Evolutionary conservation across 2,329 filamentous ascomycete genomes (phyloP), one percentile per base, ranked within the genome.

Genomic region (Chrysoporthe puriensis): DNA sequence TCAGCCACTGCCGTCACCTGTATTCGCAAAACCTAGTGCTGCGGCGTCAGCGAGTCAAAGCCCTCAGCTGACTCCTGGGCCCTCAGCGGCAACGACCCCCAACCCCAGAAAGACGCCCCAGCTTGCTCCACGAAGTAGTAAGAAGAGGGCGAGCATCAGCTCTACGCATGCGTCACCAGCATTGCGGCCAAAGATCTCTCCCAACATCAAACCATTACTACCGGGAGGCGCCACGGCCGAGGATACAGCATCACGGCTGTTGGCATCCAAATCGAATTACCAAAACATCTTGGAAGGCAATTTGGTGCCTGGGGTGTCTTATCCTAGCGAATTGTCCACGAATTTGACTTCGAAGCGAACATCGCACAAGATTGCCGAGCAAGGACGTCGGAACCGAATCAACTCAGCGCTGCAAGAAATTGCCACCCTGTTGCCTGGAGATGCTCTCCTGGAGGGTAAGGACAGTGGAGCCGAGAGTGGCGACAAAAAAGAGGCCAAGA

Each of bases 231-330:
- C 84, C 66, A 82, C 85, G 1, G 83, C 82, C 4, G 87, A 89
- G 71, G 86, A 88, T 72, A 84, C 86, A 1, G 85, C 88, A 0
- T 90, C 87, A n/a, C 85, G 93, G 40, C 86, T 98, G 57, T 85
- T 99, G 40, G 92, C 94, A 46, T 93, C 92, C 18, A 98, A 98
- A 77, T 98, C 95, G 1, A 99, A 99, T 75, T 99, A 99, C 75
- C 95, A 98, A 75, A 97, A 97, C 74, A 96, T 99, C 48, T 81
- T 99, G 13, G 96, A 98, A 77, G 96, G 96, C 61, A 98, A 94
- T 62, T 90, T 91, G 66, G 88, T 97, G 0, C 94, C 94, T 0
- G 95, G 95, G 14, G 91, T 97, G 14, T 91, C 91, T 1, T 98
- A 97, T 73, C 94, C 95, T 0, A 93, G 92, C 73, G 92, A 94